Conservation (phyloP, 306 rosid genomes). For the Cicer cuneatum region DNA sequence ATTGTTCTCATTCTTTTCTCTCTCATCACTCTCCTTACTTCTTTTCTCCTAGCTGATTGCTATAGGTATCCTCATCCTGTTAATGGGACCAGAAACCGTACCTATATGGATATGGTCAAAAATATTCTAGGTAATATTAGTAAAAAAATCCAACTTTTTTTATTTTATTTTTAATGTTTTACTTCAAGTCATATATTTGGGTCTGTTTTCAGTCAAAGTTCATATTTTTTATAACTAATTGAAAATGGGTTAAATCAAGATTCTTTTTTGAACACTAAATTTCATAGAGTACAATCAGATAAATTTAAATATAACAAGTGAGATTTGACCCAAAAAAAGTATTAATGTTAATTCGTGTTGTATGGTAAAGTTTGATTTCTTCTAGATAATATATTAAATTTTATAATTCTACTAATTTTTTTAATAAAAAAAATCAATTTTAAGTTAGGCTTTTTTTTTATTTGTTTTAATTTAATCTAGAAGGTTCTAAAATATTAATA, state of each 20-base stretch:
- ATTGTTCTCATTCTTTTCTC: conserved; percentile 30
- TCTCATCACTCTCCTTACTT: conserved; percentile 39
- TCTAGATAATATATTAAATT: too few species aligned
- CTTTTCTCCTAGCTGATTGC: conserved; percentile 45
- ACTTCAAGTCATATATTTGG: not conserved
- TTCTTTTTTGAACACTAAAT: too few species aligned
- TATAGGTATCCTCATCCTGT: conserved; percentile 54
- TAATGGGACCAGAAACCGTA: conserved; percentile 50
- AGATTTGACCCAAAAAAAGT: not conserved
- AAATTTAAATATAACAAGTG: not conserved
- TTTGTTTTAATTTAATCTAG: too few species aligned
- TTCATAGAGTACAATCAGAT: too few species aligned
- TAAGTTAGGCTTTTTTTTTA: too few species aligned
- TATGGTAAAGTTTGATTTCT: too few species aligned
- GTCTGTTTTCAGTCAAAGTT: not conserved
- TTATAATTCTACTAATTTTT: too few species aligned
- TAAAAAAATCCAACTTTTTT: not conserved
- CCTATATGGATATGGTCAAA: conserved; percentile 45
- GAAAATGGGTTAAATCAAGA: too few species aligned
- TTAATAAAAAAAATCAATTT: too few species aligned
- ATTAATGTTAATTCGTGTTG: not conserved
- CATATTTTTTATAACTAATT: not conserved
- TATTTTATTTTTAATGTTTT: not conserved
- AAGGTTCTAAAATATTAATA: too few species aligned
- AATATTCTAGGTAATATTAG: conserved; percentile 46